Percentiles rank a stretch among this genome's conserved stretches.
Evolutionary conservation across 345 rosid genomes (phyloP).

Genomic region (Eutrema japonicum): DNA sequence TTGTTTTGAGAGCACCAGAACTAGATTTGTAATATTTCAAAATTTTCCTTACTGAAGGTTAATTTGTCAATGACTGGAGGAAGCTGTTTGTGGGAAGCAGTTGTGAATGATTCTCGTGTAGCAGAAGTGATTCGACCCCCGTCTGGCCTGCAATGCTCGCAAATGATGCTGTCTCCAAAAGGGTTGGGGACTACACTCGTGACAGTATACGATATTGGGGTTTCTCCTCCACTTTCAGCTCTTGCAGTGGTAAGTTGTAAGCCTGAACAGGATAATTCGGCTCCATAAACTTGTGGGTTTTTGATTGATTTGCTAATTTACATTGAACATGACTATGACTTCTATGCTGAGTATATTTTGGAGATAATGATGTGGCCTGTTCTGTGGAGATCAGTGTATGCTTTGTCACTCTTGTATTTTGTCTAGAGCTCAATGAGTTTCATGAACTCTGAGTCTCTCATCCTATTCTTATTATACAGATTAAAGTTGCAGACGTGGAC

Average conservation of each 20-base stretch:
- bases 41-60: conserved; percentile 53
- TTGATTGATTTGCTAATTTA: conserved; percentile 17
- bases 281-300: conserved; percentile 1
- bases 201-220: conserved; percentile 79
- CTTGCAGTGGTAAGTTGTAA: conserved; percentile 66
- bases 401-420: neutral
- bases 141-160: conserved; percentile 74
- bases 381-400: conserved; percentile 2
- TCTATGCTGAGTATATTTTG: neutral
- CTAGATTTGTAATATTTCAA: conserved; percentile 14
- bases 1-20: conserved; percentile 15
- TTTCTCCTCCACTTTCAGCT: conserved; percentile 71
- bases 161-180: conserved; percentile 72
- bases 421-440: conserved; percentile 15
- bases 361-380: neutral
- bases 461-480: conserved; percentile 54
- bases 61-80: conserved; percentile 91
- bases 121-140: conserved; percentile 76
- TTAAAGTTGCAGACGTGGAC: conserved; percentile 86
- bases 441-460: conserved; percentile 29
- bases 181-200: conserved; percentile 83
- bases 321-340: conserved; percentile 6
- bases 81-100: conserved; percentile 83
- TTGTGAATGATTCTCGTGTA: conserved; percentile 78
- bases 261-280: conserved; percentile 6